Base-by-base conservation (phyloP, 108 stramenopile genomes). In the Nitzschia sp. region DNA sequence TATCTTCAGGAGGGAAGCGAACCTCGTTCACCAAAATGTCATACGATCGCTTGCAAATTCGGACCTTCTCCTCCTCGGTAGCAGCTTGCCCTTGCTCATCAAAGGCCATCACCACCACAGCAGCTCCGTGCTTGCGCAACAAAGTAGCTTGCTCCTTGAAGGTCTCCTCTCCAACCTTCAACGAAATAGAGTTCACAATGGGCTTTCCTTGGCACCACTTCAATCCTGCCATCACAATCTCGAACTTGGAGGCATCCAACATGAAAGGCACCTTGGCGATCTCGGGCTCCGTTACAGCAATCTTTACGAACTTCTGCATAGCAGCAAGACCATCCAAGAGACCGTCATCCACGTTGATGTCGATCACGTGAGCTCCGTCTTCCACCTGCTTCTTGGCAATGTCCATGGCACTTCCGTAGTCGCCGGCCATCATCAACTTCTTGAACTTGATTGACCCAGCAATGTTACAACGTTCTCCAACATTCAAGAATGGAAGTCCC, bases 261-360 rank as follows among this genome's bases (percentile, higher is more conserved):
- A 98, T 97, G 84, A 98, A 97, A 8, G 98, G 98, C 21, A 95
- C 96, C 86, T 96, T 96, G 42, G 90, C 69, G 37, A 97, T 79
- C 58, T 98, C 98, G 17, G 97, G 97, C 78, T 98, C 98, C 15
- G 97, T 97, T 26, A 96, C 89, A 41, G 97, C 97, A 72, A 98
- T 97, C 87, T 97, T 97, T 38, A 97, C 94, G 90, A 98, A 98
- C 89, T 97, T 96, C 69, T 96, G 94, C 98, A 98, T 98, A 9
- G 97, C 97, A 15, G 95, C 93, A 46, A 97, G 61, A 20, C 98
- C 98, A 71, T 98, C 98, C 72, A 98, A 72, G 78, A 98, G 87
- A 65, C 98, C 98, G 71, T 98, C 98, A 77, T 98, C 98, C 21
- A 98, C 95, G 79, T 98, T 98, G 83, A 98, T 95, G 80, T 98